Base-by-base conservation (phyloP, 2,329 filamentous ascomycete species). In the Fusarium nematophilum region DNA sequence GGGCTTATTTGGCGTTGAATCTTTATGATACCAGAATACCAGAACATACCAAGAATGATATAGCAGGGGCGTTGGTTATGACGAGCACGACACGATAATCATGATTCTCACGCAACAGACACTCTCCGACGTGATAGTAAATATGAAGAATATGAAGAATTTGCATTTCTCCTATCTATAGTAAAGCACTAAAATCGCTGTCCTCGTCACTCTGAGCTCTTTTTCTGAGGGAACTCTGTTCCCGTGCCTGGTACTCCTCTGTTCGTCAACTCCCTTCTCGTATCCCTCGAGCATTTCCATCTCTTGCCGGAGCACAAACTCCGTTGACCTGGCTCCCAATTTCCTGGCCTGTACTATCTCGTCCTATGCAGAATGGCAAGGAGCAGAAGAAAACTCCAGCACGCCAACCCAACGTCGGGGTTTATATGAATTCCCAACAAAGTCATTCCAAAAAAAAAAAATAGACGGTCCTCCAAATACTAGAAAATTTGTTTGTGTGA, bases 41-140 rank as follows among this genome's bases (percentile, higher is more conserved):
- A 48, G 27, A 40, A 59, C 46, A 64, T 53, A 55, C 39, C 34
- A 44, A 44, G 31, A 60, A 61, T 61, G 51, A 29, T 46, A 14
- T 7, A 33, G n/a, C 31, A 27, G 21, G 13, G 47, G 29, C 11
- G 9, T 45, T 33, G 10, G n/a, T 4, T 13, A 56, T 38, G 30
- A 23, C 13, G 29, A 2, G 38, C 9, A 61, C 29, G 45, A 49
- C 13, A 30, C 43, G 17, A 37, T n/a, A n/a, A n/a, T n/a, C n/a
- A n/a, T n/a, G n/a, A n/a, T n/a, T n/a, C n/a, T n/a, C n/a, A n/a
- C n/a, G n/a, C n/a, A n/a, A n/a, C n/a, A n/a, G n/a, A n/a, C n/a
- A n/a, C n/a, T n/a, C n/a, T n/a, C n/a, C n/a, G n/a, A n/a, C n/a
- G n/a, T n/a, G n/a, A n/a, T n/a, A n/a, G n/a, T n/a, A n/a, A n/a